Evolutionary conservation across 805 yeast species (phyloP), one percentile per base, ranked within the genome.

Genomic region (Candida koratica): DNA sequence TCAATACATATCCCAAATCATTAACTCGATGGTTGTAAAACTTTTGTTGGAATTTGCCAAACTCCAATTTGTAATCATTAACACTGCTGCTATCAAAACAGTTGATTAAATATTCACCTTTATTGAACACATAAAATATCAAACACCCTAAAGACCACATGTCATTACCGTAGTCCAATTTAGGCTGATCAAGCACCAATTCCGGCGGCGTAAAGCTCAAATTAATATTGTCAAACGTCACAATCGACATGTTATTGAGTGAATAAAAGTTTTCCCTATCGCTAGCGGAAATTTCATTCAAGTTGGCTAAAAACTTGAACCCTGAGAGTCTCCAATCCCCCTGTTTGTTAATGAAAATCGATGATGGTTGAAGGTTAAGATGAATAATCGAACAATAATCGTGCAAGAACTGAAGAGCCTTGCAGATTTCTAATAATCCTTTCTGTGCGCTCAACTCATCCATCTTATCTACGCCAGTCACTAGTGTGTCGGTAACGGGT

Each of bases 241-340:
- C 71, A 32, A 93, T 64, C 5, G 88, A 80, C 46, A 87, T 88
- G 43, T 75, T 71, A 32, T 81, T 83, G 49, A 85, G 84, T 29
- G 85, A 63, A 45, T 70, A 79, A 53, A 69, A 84, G 38, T 79
- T 86, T 4, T 69, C 71, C 9, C 75, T 50, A 11, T 71, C 74
- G 26, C 58, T 64, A 3, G 69, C 62, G 4, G 69, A 58, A 27
- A 71, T 43, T 46, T 65, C 84, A 51, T 66, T 74, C 55, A 62
- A 73, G 51, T 62, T 74, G 44, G 64, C 64, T n/a, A 67, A 37
- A 36, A 67, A 67, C 32, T 52, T 53, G 41, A 93, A 71, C 0
- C 97, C 97, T 5, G 84, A 73, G 2, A 93, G 55, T 56, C 90
- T 93, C 97, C 98, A 93, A 60, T 93, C 97, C 4, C 94, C 89